A percentile compares a stretch with the other conserved stretches of the same genome.
Evolutionary conservation across 139 green algal species (phyloP).

Genomic region (Auxenochlorella pyrenoidosa): DNA sequence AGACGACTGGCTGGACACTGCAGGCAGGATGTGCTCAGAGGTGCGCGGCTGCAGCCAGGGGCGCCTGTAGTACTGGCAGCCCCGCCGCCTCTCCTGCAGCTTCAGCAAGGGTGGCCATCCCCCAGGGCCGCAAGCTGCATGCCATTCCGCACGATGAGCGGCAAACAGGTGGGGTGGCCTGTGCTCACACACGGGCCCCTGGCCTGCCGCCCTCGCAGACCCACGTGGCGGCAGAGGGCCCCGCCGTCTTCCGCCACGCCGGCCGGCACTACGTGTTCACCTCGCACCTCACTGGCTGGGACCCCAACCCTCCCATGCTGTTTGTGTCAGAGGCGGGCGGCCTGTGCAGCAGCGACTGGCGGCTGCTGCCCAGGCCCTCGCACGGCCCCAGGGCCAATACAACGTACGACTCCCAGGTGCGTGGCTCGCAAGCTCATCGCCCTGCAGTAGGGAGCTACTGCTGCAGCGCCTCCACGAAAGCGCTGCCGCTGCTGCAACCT

Average conservation of each 20-base stretch:
- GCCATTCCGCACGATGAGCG: background rate
- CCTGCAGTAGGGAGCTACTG: too few relatives aligned
- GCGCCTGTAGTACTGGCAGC: background rate
- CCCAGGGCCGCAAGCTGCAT: too few relatives aligned
- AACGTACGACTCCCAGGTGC: slow-evolving; percentile 5
- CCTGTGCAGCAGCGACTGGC: slow-evolving; percentile 31
- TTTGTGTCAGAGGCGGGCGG: slow-evolving; percentile 3
- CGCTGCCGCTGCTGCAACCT: too few relatives aligned
- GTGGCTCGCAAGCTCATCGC: background rate
- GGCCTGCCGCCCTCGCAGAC: background rate
- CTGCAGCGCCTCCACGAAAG: too few relatives aligned
- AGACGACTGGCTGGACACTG: slow-evolving; percentile 30
- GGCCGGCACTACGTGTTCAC: slow-evolving; percentile 19
- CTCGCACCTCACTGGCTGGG: slow-evolving; percentile 31
- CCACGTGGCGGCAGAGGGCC: slow-evolving; percentile 3
- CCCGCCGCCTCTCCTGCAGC: background rate
- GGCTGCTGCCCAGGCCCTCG: slow-evolving; percentile 1
- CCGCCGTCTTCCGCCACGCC: background rate
- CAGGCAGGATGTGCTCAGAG: slow-evolving; percentile 1
- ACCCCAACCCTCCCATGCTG: slow-evolving; percentile 22
- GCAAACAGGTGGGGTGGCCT: too few relatives aligned
- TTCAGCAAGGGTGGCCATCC: too few relatives aligned
- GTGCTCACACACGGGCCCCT: too few relatives aligned
- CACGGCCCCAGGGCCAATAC: slow-evolving; percentile 3
- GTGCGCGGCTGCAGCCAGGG: background rate